Evolutionary conservation across 495 filamentous ascomycete species (phyloP), one percentile per base, ranked within the genome.

Genomic region (Hypoxylon trugodes): DNA sequence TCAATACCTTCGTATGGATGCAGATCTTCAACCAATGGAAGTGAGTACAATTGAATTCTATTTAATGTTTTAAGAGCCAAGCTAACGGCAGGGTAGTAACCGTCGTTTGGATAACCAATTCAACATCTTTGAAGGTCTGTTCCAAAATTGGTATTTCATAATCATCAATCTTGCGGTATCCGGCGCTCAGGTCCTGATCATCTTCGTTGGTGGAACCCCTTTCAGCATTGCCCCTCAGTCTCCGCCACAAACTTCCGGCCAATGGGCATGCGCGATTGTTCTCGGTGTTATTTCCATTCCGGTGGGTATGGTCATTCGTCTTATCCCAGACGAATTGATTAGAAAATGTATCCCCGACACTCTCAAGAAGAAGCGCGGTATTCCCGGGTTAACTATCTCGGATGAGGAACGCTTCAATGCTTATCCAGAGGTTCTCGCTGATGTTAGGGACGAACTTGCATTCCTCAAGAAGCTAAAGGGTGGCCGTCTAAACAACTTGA

Each of bases 1-100:
- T 96, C 84, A 96, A 96, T 77, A 91, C 90, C 3, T 96, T 96
- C 48, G 92, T 96, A 13, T 96, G 92, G 92, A 95, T 96, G 91
- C 92, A 96, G 61, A 93, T 96, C 61, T 96, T 96, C 80, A 96
- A 96, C 74, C 89, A 94, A 71, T 94, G 92, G 85, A 96, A 95
- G 84, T 87, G 81, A 83, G 84, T 82, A 65, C 19, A 61, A 13
- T 4, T 12, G n/a, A 21, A 16, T 6, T 26, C 9, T 30, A 19
- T 7, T 33, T 21, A 30, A 25, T 16, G 32, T 10, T 21, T 54
- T 33, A 28, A 28, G 26, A 48, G 38, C 6, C 19, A 24, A 45
- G 58, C 76, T 82, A 72, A 82, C 63, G 28, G 2, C 13, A 25
- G 46, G 38, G 38, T 48, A 87, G 84, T 81, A 94, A 93, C 75